These are phyloP conservation scores for Podaxis sp. DNA, from an alignment of 768 basidiomycete genomes.

Conservation along the genomic window DNA sequence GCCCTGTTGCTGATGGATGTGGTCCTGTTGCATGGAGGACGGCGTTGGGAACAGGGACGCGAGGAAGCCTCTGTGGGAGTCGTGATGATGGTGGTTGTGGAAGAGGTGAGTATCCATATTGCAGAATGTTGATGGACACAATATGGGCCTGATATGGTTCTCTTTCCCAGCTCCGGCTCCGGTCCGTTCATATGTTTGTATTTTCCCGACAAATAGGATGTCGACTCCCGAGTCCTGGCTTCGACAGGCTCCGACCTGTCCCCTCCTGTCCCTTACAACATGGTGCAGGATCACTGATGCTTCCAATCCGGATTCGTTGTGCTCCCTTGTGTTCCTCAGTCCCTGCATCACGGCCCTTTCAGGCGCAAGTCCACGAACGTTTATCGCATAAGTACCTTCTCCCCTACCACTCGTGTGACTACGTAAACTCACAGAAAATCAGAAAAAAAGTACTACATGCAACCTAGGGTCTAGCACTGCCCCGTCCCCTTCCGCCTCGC, in stretches of 20 bases:
- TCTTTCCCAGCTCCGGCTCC: neutral
- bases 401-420: neutral
- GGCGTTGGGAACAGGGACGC: constrained; percentile 20
- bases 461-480: neutral
- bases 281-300: neutral
- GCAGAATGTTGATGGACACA: neutral
- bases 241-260: neutral
- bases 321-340: neutral
- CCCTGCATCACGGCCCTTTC: neutral
- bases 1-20: constrained; percentile 7
- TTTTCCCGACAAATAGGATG: neutral
- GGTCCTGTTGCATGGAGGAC: constrained; percentile 7
- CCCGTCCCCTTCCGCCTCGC: neutral
- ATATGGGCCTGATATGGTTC: constrained; percentile 6
- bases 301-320: neutral
- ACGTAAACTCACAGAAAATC: neutral
- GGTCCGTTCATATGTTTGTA: neutral
- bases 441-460: neutral
- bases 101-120: constrained; percentile 9
- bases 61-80: constrained; percentile 24
- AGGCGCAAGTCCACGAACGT: neutral
- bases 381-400: neutral
- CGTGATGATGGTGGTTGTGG: constrained; percentile 9
- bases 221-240: neutral
- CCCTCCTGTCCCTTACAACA: neutral